Evolutionary conservation across 441 rosid species (phyloP).

Genomic region (Croton setiger): DNA sequence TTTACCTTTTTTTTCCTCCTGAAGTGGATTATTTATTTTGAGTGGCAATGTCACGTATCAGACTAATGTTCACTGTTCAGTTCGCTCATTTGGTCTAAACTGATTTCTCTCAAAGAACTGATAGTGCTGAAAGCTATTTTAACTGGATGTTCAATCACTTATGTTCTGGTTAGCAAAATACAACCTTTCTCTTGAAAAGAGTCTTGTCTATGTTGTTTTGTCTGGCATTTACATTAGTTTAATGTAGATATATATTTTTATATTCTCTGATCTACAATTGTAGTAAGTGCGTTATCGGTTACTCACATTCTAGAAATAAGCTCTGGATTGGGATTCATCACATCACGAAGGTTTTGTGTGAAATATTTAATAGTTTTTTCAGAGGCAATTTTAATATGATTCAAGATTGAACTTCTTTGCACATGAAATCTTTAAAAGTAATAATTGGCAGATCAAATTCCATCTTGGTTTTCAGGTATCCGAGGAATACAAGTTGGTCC

Average conservation of each 20-base stretch:
- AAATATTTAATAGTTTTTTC: background rate
- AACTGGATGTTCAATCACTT: background rate
- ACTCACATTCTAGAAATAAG: background rate
- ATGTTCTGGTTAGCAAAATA: background rate
- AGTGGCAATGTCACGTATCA: background rate
- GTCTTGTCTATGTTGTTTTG: background rate
- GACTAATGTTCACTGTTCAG: background rate
- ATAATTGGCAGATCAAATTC: slow-evolving; percentile 6
- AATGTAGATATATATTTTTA: background rate
- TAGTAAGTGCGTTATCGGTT: background rate
- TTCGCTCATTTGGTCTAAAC: background rate
- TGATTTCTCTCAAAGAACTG: background rate
- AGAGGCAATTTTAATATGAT: background rate
- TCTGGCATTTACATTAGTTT: background rate
- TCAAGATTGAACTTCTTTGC: background rate
- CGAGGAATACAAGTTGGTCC: slow-evolving; percentile 84
- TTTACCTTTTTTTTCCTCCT: background rate
- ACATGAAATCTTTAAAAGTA: background rate
- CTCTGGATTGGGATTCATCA: too few species aligned
- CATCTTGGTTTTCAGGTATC: slow-evolving; percentile 61
- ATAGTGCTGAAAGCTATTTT: background rate
- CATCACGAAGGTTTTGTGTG: background rate
- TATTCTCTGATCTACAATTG: background rate
- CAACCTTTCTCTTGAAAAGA: background rate
- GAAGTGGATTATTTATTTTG: background rate